These are phyloP conservation scores for Hypomyces rosellus DNA, from an alignment of 2,329 filamentous ascomycete species.

Conservation along the genomic window DNA sequence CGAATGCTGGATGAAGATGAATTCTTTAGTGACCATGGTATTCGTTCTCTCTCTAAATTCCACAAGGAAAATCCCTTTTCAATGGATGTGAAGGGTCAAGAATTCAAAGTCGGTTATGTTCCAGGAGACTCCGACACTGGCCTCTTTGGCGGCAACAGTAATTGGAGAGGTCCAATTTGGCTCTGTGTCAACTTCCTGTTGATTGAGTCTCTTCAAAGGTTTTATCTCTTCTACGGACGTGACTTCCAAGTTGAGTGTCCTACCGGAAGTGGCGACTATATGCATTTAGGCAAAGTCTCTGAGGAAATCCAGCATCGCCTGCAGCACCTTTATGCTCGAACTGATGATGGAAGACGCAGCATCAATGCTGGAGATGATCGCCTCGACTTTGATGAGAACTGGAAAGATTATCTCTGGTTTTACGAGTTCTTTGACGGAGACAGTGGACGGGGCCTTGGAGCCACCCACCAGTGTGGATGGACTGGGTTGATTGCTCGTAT, in stretches of 20 bases:
- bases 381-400: constrained; percentile 85
- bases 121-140: constrained; percentile 95
- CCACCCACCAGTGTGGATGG: constrained; percentile 94
- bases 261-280: constrained; percentile 84
- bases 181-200: constrained; percentile 92
- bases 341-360: constrained; percentile 78
- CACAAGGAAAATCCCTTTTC: constrained; percentile 86
- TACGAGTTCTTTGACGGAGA: constrained; percentile 97
- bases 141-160: constrained; percentile 94
- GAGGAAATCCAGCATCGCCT: constrained; percentile 93
- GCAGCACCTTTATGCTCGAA: constrained; percentile 82
- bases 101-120: constrained; percentile 81
- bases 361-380: constrained; percentile 80
- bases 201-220: constrained; percentile 88
- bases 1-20: constrained; percentile 93
- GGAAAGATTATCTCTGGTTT: constrained; percentile 84
- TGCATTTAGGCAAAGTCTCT: constrained; percentile 92
- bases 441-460: constrained; percentile 78
- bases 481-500: constrained; percentile 92
- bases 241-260: constrained; percentile 88
- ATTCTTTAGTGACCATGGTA: constrained; percentile 84
- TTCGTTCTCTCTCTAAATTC: constrained; percentile 84
- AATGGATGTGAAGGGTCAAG: constrained; percentile 92
- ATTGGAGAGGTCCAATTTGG: constrained; percentile 96
- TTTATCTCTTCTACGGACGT: constrained; percentile 93